phyloP scores from a whole-genome alignment of 768 basidiomycete species.

The Phanerochaete sordida region DNA sequence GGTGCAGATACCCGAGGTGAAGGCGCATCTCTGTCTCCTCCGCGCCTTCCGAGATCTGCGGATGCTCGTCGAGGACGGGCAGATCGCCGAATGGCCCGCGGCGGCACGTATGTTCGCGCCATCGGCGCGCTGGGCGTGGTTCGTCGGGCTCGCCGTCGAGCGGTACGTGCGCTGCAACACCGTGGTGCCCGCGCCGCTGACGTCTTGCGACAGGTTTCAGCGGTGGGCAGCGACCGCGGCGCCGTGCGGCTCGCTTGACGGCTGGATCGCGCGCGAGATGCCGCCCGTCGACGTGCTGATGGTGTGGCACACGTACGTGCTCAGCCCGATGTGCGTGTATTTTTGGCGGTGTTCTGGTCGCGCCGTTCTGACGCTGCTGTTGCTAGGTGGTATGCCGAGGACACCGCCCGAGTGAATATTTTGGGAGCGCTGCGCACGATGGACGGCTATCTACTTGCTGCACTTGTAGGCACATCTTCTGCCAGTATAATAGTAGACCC shows the following conservation, averaged over 20 bases:
- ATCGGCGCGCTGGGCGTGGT: slow-evolving; percentile 10
- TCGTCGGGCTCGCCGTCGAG: slow-evolving; percentile 15
- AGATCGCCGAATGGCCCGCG: background rate
- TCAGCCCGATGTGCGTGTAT: slow-evolving; percentile 35
- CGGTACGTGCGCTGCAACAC: background rate
- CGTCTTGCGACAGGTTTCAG: background rate
- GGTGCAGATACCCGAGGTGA: slow-evolving; percentile 11
- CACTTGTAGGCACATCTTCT: slow-evolving; percentile 6
- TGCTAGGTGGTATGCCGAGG: slow-evolving; percentile 17
- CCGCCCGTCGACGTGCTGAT: slow-evolving; percentile 40
- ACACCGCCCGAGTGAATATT: slow-evolving; percentile 9
- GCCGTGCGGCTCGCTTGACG: background rate
- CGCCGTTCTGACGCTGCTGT: no score
- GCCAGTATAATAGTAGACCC: no score
- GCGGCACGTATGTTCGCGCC: background rate
- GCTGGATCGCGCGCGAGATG: slow-evolving; percentile 24
- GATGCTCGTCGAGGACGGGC: background rate
- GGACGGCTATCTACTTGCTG: slow-evolving; percentile 1
- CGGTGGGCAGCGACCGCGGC: background rate
- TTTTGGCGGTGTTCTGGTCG: no score
- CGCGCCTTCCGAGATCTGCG: slow-evolving; percentile 12
- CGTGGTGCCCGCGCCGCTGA: no score
- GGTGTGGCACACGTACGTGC: slow-evolving; percentile 40
- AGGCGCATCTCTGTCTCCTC: slow-evolving; percentile 12
- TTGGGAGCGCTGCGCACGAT: slow-evolving; percentile 3